phyloP scores from a whole-genome alignment of 192 early-diverging fungal genomes.

The Nowakowskiella sp. region DNA sequence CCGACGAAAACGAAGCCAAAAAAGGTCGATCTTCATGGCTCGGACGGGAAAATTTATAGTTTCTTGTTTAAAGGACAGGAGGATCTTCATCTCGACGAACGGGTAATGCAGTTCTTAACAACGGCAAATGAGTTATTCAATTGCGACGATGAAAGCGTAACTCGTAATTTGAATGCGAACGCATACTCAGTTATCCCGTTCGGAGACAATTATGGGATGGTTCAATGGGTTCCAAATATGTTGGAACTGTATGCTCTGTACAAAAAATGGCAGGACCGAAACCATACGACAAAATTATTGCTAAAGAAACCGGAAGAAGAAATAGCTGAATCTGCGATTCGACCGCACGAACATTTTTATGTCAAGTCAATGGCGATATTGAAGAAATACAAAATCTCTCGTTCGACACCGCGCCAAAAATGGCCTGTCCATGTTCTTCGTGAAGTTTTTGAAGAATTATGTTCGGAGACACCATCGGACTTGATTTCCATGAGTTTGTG shows the following conservation, averaged over 20 bases:
- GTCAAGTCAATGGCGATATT: constrained; percentile 35
- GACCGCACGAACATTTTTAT: constrained; percentile 37
- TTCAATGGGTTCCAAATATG: constrained; percentile 88
- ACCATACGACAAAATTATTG: constrained; percentile 51
- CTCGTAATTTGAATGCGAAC: constrained; percentile 34
- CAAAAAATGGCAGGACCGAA: constrained; percentile 67
- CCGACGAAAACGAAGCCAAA: constrained; percentile 93
- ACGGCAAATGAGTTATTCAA: constrained; percentile 54
- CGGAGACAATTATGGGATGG: constrained; percentile 81
- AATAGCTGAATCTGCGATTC: constrained; percentile 22
- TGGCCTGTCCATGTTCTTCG: constrained; percentile 59
- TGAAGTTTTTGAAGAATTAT: constrained; percentile 54
- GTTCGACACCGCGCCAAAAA: constrained; percentile 47
- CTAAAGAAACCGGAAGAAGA: constrained; percentile 36
- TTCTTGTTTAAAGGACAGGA: constrained; percentile 91
- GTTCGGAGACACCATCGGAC: constrained; percentile 55
- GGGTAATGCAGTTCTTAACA: constrained; percentile 73
- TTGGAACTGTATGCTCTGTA: constrained; percentile 69
- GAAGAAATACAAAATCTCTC: constrained; percentile 42
- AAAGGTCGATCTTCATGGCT: constrained; percentile 55
- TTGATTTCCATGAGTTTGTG: constrained; percentile 61
- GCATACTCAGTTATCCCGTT: constrained; percentile 80
- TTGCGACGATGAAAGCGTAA: constrained; percentile 36
- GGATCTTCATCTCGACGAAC: constrained; percentile 86
- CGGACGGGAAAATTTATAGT: constrained; percentile 48